Evolutionary conservation across 371 early-diverging fungal species (phyloP).

Genomic region (Gilbertella persicaria): DNA sequence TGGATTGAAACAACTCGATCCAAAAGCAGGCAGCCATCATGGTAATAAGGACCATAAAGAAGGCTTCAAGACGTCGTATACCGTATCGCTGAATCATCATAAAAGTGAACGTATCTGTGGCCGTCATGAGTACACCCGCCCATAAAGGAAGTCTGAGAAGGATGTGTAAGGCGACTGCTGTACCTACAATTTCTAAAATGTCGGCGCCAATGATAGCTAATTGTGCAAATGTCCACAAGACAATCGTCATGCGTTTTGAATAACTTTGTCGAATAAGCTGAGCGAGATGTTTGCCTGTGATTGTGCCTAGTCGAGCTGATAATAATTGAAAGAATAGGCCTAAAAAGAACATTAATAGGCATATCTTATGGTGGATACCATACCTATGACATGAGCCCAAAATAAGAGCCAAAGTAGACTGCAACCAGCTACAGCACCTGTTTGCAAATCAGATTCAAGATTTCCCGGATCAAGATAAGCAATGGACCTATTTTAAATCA

Average conservation of each 20-base stretch:
- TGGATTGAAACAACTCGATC: conserved; percentile 62
- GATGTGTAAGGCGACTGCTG: conserved; percentile 74
- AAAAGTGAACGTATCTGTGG: conserved; percentile 66
- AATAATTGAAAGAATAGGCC: conserved; percentile 65
- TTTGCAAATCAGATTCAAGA: conserved; percentile 71
- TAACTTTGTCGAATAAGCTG: conserved; percentile 57
- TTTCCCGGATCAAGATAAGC: conserved; percentile 82
- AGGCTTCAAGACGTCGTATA: conserved; percentile 62
- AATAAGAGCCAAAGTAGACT: conserved; percentile 67
- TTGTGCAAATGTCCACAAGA: conserved; percentile 67
- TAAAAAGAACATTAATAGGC: neutral
- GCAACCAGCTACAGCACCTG: conserved; percentile 69
- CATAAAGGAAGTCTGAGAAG: conserved; percentile 63
- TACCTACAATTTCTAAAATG: conserved; percentile 77
- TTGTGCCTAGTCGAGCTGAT: conserved; percentile 66
- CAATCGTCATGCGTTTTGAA: conserved; percentile 40
- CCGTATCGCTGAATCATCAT: conserved; percentile 68
- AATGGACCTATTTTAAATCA: conserved; percentile 53
- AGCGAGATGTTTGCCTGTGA: conserved; percentile 69
- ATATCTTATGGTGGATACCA: neutral
- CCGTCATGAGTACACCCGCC: conserved; percentile 70
- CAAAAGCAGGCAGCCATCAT: conserved; percentile 72
- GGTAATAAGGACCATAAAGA: conserved; percentile 63
- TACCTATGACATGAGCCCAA: conserved; percentile 65
- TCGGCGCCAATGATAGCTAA: conserved; percentile 77